Evolutionary conservation across 257 asterid genomes (phyloP).

Genomic region (Penstemon eatonii): DNA sequence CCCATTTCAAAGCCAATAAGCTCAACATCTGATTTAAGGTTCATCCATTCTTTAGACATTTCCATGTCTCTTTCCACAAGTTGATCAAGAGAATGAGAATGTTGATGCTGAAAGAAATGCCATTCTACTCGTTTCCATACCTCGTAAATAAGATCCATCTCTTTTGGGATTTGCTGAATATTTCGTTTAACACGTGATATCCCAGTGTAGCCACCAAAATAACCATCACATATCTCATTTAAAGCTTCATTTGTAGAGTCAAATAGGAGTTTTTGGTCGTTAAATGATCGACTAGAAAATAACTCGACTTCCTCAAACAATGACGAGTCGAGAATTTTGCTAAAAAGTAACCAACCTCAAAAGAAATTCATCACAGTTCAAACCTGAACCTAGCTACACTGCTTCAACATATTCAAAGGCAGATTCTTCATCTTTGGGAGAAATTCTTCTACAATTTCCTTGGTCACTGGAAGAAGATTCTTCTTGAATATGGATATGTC

Average conservation of each 20-base stretch:
- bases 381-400: constrained; percentile 87
- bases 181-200: constrained; percentile 36
- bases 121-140: constrained; percentile 74
- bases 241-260: constrained; percentile 76
- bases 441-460: constrained; percentile 50
- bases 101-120: constrained; percentile 43
- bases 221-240: constrained; percentile 55
- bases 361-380: constrained; percentile 87
- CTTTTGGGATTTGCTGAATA: constrained; percentile 51
- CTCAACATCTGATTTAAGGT: constrained; percentile 47
- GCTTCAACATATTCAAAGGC: constrained; percentile 99
- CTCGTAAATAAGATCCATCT: constrained; percentile 79
- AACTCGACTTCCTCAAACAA: constrained; percentile 88
- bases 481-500: constrained; percentile 68
- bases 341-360: constrained; percentile 68
- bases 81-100: constrained; percentile 60
- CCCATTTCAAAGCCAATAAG: constrained; percentile 57
- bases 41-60: constrained; percentile 63
- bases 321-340: constrained; percentile 67
- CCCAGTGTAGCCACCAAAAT: constrained; percentile 52
- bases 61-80: constrained; percentile 62
- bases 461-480: constrained; percentile 46
- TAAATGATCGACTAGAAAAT: constrained; percentile 66
- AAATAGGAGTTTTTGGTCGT: constrained; percentile 83
- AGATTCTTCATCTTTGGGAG: constrained; percentile 82